Percentiles rank a stretch among this genome's conserved stretches.
Evolutionary conservation across 2,329 filamentous ascomycete genomes (phyloP).

Genomic region (Fulvia fulva): DNA sequence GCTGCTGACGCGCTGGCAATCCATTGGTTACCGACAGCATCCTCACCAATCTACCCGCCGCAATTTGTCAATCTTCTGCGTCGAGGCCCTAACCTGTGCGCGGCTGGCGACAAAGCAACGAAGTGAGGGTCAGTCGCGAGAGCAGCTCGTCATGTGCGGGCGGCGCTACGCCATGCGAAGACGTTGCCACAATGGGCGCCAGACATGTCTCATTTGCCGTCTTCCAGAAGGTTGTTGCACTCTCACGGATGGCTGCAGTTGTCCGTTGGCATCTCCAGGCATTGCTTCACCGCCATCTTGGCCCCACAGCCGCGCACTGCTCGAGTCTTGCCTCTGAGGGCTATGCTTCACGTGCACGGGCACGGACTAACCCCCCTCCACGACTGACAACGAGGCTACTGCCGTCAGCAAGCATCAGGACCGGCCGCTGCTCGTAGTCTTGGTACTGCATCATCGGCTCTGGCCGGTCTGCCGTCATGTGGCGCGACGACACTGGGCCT

Average conservation of each 20-base stretch:
- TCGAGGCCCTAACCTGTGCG: constrained; percentile 4
- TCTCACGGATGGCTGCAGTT: constrained; percentile 26
- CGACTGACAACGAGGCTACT: constrained; percentile 13
- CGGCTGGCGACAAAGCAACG: constrained; percentile 6
- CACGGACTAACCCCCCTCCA: not conserved
- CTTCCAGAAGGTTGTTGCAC: constrained; percentile 27
- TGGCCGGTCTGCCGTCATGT: constrained; percentile 8
- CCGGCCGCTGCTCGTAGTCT: not conserved
- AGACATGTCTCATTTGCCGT: constrained; percentile 27
- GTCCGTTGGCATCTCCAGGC: constrained; percentile 25
- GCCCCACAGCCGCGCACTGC: constrained; percentile 20
- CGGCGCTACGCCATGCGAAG: constrained; percentile 19
- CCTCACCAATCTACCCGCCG: constrained; percentile 7
- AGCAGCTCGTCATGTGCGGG: constrained; percentile 15
- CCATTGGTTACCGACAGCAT: constrained; percentile 10
- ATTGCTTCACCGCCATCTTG: constrained; percentile 29
- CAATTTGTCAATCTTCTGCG: constrained; percentile 6
- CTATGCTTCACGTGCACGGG: not conserved
- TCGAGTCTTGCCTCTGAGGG: constrained; percentile 4
- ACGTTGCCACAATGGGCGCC: constrained; percentile 14
- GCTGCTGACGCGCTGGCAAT: constrained; percentile 4
- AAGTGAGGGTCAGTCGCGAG: not conserved
- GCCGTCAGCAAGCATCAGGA: not conserved
- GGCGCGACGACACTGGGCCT: not conserved
- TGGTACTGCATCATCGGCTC: constrained; percentile 3